phyloP scores from a whole-genome alignment of 139 green algal species.

The Gonium pectorale region DNA sequence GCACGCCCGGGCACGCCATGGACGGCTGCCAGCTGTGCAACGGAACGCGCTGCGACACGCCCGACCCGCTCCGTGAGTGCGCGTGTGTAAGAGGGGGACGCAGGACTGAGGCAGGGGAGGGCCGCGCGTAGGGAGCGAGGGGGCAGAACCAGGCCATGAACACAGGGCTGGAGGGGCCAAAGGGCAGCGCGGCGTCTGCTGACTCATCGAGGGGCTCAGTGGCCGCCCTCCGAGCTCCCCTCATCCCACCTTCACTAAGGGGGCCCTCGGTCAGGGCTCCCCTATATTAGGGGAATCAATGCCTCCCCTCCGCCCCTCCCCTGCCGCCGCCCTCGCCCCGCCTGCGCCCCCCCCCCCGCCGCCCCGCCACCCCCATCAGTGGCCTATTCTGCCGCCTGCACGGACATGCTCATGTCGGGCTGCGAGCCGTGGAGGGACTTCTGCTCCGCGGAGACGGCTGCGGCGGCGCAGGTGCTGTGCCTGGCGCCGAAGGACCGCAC shows the following conservation, averaged over 20 bases:
- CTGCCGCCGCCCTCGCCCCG: not conserved
- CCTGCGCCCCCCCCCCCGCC: not conserved
- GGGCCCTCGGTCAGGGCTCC: too few species aligned
- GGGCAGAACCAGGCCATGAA: too few species aligned
- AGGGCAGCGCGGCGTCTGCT: too few species aligned
- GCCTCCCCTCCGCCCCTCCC: too few species aligned
- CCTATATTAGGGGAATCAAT: too few species aligned
- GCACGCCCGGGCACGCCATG: not conserved
- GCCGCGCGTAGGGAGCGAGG: too few species aligned
- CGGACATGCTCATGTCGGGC: not conserved
- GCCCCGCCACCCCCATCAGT: not conserved
- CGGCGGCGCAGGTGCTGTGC: constrained; percentile 19
- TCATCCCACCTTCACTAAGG: too few species aligned
- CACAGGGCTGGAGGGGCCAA: too few species aligned
- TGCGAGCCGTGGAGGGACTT: constrained; percentile 15
- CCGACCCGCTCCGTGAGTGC: constrained; percentile 28
- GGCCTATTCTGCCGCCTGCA: constrained; percentile 11
- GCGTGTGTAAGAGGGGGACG: not conserved
- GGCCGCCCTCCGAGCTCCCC: too few species aligned
- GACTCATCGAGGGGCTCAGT: too few species aligned
- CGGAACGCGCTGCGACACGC: not conserved
- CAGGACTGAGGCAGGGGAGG: too few species aligned
- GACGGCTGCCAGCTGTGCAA: constrained; percentile 12
- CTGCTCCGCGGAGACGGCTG: not conserved
- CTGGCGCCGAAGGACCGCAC: not conserved